Conservation (phyloP, 2,329 filamentous ascomycete genomes). For the Calonectria pseudoreteaudii region DNA sequence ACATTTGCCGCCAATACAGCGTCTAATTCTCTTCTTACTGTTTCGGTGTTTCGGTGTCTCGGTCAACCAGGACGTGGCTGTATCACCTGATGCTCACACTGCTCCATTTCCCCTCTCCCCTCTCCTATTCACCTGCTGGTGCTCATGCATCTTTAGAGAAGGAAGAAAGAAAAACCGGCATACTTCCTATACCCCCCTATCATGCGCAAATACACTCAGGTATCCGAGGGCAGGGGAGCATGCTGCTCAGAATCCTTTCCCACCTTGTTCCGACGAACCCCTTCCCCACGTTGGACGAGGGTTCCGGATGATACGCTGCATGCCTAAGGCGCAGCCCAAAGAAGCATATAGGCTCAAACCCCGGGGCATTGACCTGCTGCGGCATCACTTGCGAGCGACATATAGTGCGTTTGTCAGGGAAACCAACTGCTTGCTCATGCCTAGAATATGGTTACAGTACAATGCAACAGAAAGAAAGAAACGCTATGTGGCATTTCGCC, state of each 20-base stretch:
- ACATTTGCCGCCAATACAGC: background rate
- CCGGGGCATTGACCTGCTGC: background rate
- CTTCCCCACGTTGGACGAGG: slow-evolving; percentile 6
- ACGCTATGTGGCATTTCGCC: slow-evolving; percentile 40
- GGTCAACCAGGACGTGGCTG: background rate
- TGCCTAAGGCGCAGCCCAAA: background rate
- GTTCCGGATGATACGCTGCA: background rate
- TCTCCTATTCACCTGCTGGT: background rate
- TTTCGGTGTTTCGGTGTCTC: background rate
- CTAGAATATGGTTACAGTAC: slow-evolving; percentile 27
- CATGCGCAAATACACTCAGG: background rate
- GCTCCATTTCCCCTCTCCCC: background rate
- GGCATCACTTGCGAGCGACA: slow-evolving; percentile 21
- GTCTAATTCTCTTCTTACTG: background rate
- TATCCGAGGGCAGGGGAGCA: slow-evolving; percentile 5
- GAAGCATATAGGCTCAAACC: background rate
- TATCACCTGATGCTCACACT: background rate
- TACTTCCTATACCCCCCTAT: background rate
- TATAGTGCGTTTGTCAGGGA: background rate
- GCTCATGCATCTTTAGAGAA: background rate
- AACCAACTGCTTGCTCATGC: slow-evolving; percentile 5
- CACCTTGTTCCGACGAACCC: background rate
- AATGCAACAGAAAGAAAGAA: slow-evolving; percentile 34
- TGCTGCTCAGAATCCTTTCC: background rate
- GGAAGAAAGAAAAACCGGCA: background rate